Conservation (phyloP, 129 eudicot genomes). For the Flaveria ramosissima region DNA sequence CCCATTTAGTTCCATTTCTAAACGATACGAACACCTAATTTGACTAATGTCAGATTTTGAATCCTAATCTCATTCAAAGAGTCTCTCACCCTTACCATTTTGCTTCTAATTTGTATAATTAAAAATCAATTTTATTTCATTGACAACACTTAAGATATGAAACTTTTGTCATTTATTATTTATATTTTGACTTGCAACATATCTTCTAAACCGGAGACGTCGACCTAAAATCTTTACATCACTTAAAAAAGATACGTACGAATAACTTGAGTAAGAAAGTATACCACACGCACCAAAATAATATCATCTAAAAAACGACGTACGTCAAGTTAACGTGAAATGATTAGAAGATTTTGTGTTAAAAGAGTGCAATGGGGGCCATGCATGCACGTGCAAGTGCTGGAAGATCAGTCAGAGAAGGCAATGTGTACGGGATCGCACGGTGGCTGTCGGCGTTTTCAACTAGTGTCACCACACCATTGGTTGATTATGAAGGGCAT, state of each 20-base stretch:
- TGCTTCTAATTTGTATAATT: too few species aligned
- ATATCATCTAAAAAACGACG: background rate
- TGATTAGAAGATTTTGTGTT: constrained; percentile 28
- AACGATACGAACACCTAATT: too few species aligned
- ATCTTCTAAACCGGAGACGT: background rate
- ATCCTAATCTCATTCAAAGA: too few species aligned
- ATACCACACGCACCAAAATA: background rate
- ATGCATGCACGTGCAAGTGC: constrained; percentile 43
- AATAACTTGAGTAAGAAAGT: background rate
- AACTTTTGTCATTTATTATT: background rate
- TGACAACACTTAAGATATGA: background rate
- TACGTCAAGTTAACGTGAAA: constrained; percentile 2
- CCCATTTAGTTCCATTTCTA: too few species aligned
- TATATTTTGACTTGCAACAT: background rate
- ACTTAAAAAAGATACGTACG: background rate
- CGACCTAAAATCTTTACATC: background rate
- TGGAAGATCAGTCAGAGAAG: constrained; percentile 32
- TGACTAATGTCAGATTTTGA: too few species aligned
- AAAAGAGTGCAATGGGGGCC: constrained; percentile 36
- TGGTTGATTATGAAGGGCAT: constrained; percentile 31
- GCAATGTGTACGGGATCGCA: constrained; percentile 38
- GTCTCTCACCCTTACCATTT: too few species aligned
- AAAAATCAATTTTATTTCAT: too few species aligned
- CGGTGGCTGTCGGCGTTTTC: constrained; percentile 39
- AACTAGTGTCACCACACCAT: constrained; percentile 24